These are phyloP conservation scores for Dryas octopetala DNA, from an alignment of 306 rosid species.

Conservation along the genomic window DNA sequence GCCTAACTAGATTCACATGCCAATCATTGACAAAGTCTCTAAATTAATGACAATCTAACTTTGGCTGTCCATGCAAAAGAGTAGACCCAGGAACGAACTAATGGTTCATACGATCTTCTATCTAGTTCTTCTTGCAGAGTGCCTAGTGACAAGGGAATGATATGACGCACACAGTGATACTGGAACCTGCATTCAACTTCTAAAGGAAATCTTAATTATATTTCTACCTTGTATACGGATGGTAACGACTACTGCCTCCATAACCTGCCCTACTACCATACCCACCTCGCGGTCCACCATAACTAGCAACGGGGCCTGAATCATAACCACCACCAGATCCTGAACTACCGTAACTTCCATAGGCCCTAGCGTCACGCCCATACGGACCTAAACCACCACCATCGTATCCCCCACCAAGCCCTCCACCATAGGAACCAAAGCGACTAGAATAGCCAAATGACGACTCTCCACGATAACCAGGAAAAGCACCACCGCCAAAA, in stretches of 20 bases:
- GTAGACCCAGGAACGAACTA: constrained; percentile 34
- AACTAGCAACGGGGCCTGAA: constrained; percentile 46
- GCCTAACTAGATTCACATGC: constrained; percentile 33
- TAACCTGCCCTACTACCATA: constrained; percentile 53
- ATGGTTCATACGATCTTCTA: constrained; percentile 54
- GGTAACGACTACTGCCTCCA: constrained; percentile 56
- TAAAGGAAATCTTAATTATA: constrained; percentile 44
- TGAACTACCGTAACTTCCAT: constrained; percentile 42
- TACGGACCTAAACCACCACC: constrained; percentile 42
- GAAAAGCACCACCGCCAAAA: constrained; percentile 47
- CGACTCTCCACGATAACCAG: constrained; percentile 42
- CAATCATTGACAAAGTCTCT: constrained; percentile 40
- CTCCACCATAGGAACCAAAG: constrained; percentile 42
- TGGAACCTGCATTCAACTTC: constrained; percentile 56
- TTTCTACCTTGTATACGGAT: constrained; percentile 50
- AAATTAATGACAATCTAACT: constrained; percentile 49
- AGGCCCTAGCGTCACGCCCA: constrained; percentile 46
- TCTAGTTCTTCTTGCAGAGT: constrained; percentile 50
- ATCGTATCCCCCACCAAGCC: constrained; percentile 48
- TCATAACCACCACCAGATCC: constrained; percentile 43
- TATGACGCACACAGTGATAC: constrained; percentile 4
- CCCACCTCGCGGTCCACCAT: constrained; percentile 43
- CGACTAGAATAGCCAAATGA: constrained; percentile 51
- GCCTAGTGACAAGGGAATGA: constrained; percentile 26
- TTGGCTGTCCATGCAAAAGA: constrained; percentile 36